Evolutionary conservation across 108 stramenopile species (phyloP), one percentile per base, ranked within the genome.

Genomic region (Cyclotella choctawhatcheeana): DNA sequence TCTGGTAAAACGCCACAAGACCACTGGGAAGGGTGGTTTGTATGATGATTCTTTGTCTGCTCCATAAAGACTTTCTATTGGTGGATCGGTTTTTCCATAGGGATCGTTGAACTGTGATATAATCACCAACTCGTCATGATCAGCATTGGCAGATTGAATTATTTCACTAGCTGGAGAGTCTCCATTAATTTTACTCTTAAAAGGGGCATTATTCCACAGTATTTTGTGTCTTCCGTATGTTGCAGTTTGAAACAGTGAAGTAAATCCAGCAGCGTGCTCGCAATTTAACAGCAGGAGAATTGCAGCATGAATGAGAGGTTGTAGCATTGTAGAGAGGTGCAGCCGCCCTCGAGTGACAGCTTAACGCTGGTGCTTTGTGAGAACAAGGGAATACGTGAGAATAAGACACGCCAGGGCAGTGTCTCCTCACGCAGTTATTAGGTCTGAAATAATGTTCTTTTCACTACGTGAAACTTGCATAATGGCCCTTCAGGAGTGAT

Each of bases 1-100:
- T 16, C 98, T 71, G 24, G 97, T 91, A 81, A 98, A 98, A 35
- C 94, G 81, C 95, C 95, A 98, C 24, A 93, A 73, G 7, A 92
- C 85, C 20, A 83, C 17, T 29, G 89, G 90, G 73, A 87, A 91
- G 32, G 88, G 59, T 27, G 77, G 77, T 20, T 35, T 20, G 5
- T 22, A 3, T 37, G 25, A 1, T 37, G 37, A 2, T 26, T 37
- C 4, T 56, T 56, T 13, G 12, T 56, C n/a, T 31, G 55, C 1
- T 56, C 31, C 12, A 31, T 14, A 0, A 12, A 56, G 55, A 14
- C 7, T 27, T 1, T 31, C 30, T 30, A 30, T 31, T 30, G 55
- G 31, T 27, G 29, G 29, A n/a, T 27, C 55, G 10, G 10, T 4
- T 12, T 29, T 31, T 27, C 10, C 55, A 6, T 54, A 7, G 25